Conservation (phyloP, 2,329 filamentous ascomycete species). For the Fusarium sublunatum region DNA sequence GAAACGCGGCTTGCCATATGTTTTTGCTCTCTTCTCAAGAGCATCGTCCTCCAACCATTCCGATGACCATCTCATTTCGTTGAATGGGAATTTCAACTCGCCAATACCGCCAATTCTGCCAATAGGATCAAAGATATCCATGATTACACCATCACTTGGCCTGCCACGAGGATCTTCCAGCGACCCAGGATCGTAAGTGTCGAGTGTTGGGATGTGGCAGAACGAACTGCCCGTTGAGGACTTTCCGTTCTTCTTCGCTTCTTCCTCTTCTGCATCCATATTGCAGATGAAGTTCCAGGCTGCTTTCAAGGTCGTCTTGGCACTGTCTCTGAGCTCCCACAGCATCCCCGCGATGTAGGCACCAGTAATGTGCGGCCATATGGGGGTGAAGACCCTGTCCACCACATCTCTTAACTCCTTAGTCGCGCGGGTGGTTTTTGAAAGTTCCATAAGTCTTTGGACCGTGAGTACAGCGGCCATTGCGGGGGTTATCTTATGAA, state of each 20-base stretch:
- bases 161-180: slow-evolving; percentile 7
- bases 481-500: neutral
- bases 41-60: neutral
- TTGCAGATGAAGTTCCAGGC: neutral
- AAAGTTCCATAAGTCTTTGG: neutral
- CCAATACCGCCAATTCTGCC: neutral
- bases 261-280: neutral
- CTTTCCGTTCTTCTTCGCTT: neutral
- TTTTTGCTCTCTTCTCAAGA: slow-evolving; percentile 1
- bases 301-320: neutral
- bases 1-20: neutral
- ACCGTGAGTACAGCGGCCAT: neutral
- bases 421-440: neutral
- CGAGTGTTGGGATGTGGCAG: slow-evolving; percentile 8
- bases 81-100: neutral
- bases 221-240: neutral
- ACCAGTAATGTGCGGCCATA: neutral
- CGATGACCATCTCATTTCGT: neutral
- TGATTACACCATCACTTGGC: neutral
- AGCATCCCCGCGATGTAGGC: neutral
- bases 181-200: slow-evolving; percentile 8
- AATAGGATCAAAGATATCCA: neutral
- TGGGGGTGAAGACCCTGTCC: neutral
- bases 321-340: neutral
- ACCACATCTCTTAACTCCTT: neutral